Conservation (phyloP, 805 yeast genomes). For the Wickerhamomyces alni region DNA sequence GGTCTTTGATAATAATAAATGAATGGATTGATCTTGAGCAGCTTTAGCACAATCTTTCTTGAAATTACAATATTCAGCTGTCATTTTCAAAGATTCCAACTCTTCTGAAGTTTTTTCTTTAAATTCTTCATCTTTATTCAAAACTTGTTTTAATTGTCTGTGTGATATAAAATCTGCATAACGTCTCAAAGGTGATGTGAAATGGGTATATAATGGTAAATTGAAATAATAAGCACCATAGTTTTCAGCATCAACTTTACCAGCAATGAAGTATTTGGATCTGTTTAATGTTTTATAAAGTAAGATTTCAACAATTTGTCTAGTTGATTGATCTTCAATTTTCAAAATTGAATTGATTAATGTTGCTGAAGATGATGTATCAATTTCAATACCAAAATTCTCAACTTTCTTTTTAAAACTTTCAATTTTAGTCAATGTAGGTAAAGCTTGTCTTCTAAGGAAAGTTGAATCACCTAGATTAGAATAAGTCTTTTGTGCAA, state of each 20-base stretch:
- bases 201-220: slow-evolving; percentile 84
- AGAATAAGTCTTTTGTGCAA: slow-evolving; percentile 76
- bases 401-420: slow-evolving; percentile 68
- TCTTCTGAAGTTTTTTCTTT: slow-evolving; percentile 40
- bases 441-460: slow-evolving; percentile 82
- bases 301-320: slow-evolving; percentile 73
- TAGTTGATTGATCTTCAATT: slow-evolving; percentile 53
- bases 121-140: slow-evolving; percentile 28
- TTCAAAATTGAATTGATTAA: slow-evolving; percentile 64
- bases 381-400: slow-evolving; percentile 60
- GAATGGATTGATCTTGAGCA: slow-evolving; percentile 94
- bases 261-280: slow-evolving; percentile 86
- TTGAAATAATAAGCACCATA: slow-evolving; percentile 78
- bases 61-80: slow-evolving; percentile 91
- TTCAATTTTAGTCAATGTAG: slow-evolving; percentile 75
- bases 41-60: slow-evolving; percentile 89
- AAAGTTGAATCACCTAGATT: slow-evolving; percentile 76
- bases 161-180: slow-evolving; percentile 92
- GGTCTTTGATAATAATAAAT: slow-evolving; percentile 75
- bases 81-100: slow-evolving; percentile 65
- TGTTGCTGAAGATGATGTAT: slow-evolving; percentile 65
- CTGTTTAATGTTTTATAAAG: slow-evolving; percentile 77
- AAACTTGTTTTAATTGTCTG: slow-evolving; percentile 72
- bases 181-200: slow-evolving; percentile 86
- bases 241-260: slow-evolving; percentile 73